Conservation (phyloP, 495 filamentous ascomycete species). For the Tuber borchii region DNA sequence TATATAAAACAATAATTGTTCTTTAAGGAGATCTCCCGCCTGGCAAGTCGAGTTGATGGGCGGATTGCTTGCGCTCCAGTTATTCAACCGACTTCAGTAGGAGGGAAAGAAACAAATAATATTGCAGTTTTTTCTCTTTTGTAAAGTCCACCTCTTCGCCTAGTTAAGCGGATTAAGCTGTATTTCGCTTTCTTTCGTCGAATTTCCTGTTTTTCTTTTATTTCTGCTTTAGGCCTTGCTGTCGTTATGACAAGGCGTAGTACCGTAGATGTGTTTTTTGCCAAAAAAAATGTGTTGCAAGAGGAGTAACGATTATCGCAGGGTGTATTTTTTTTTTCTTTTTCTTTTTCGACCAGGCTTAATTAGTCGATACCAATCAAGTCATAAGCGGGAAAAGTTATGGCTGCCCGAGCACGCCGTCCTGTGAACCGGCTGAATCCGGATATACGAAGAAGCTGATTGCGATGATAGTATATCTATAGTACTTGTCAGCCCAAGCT, state of each 20-base stretch:
- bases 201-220: neutral
- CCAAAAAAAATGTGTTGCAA: neutral
- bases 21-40: neutral
- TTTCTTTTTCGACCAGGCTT: neutral
- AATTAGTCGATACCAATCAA: neutral
- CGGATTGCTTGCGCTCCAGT: neutral
- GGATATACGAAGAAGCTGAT: slow-evolving; percentile 87
- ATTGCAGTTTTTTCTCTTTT: neutral
- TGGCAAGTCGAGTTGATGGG: neutral
- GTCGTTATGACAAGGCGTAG: neutral
- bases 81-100: neutral
- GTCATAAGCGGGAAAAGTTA: neutral
- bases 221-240: neutral
- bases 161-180: neutral
- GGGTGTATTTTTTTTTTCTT: neutral
- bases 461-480: slow-evolving; percentile 72
- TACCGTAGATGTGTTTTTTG: neutral
- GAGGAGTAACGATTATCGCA: neutral
- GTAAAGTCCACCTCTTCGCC: neutral
- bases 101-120: neutral
- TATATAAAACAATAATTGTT: neutral
- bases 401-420: neutral
- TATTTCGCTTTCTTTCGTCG: neutral
- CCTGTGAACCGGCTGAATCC: slow-evolving; percentile 43
- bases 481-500: slow-evolving; percentile 33